phyloP scores from a whole-genome alignment of 2,329 filamentous ascomycete species.

The Penicillium paneum region DNA sequence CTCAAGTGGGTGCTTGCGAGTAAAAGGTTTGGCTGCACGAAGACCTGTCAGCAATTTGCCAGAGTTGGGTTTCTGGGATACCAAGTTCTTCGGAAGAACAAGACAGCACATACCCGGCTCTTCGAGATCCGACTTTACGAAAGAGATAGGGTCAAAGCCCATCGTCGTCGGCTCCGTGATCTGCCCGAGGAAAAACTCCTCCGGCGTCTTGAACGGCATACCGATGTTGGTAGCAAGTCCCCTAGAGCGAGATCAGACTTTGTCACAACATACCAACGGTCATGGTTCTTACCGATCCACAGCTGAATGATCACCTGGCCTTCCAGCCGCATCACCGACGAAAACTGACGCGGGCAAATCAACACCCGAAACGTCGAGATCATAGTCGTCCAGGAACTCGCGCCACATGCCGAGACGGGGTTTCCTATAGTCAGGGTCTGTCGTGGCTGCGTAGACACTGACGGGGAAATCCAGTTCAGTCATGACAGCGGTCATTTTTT shows the following conservation, averaged over 20 bases:
- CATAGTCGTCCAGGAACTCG: conserved; percentile 61
- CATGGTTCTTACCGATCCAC: conserved; percentile 52
- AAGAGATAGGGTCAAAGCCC: conserved; percentile 66
- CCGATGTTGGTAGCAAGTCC: conserved; percentile 85
- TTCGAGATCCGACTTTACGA: conserved; percentile 41
- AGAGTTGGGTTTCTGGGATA: neutral
- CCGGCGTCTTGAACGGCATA: conserved; percentile 77
- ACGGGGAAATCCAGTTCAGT: conserved; percentile 66
- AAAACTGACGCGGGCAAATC: conserved; percentile 73
- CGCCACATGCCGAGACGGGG: conserved; percentile 88
- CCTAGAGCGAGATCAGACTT: conserved; percentile 40
- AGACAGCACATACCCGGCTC: conserved; percentile 33
- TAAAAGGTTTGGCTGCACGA: conserved; percentile 35
- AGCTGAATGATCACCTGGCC: conserved; percentile 57
- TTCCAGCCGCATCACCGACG: conserved; percentile 76
- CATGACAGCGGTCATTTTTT: conserved; percentile 69
- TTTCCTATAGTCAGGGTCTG: conserved; percentile 78
- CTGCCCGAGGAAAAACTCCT: conserved; percentile 81
- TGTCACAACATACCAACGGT: conserved; percentile 5
- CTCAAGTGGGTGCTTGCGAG: conserved; percentile 65
- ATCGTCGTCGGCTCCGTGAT: conserved; percentile 63
- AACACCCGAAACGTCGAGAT: conserved; percentile 56
- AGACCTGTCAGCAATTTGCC: neutral
- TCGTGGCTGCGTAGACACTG: conserved; percentile 81
- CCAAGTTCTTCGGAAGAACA: neutral